Evolutionary conservation across 2,329 filamentous ascomycete genomes (phyloP), one percentile per base, ranked within the genome.

Genomic region (Microsporum audouinii): DNA sequence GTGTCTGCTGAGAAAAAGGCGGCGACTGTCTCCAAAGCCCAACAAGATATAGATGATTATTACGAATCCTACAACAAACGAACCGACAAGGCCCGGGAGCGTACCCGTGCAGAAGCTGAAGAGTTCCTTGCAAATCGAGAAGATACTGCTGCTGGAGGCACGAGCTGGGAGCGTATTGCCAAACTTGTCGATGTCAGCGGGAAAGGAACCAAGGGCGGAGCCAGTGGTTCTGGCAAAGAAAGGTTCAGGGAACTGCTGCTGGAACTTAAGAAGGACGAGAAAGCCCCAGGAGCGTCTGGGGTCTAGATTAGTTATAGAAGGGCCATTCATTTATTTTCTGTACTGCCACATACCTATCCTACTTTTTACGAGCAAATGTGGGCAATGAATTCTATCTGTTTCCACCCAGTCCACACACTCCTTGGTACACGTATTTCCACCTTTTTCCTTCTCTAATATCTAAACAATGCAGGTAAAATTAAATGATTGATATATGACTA

Each of bases 1-100:
- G 84, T 92, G 66, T 92, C 92, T 60, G 84, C 85, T 47, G 81
- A 84, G 66, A 89, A 91, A 77, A 94, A 94, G 73, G 83, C 84
- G 65, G 86, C 92, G 73, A 96, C 91, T 1, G 79, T 96, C 71
- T 85, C 89, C 73, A 90, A 94, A 68, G 94, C 94, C 8, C 90
- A 91, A 71, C 84, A 91, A 73, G 94, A 95, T 74, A 95, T 99
- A 66, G 94, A 99, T 73, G 94, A 96, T 74, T 99, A 97, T 78
- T 99, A 99, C 80, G 91, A 96, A 72, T 96, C 96, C 77, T 99
- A 99, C 81, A 97, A 97, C 80, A 86, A 88, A 75, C 96, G 96
- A 79, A 92, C 94, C 75, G 94, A 99, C 74, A 97, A 97, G 82
- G 84, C 84, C 63, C 87, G 96, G 67, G 81, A 87, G 27, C 89